Evolutionary conservation across 1,284 basidiomycete genomes (phyloP).

Genomic region (Austroboletus niveus): DNA sequence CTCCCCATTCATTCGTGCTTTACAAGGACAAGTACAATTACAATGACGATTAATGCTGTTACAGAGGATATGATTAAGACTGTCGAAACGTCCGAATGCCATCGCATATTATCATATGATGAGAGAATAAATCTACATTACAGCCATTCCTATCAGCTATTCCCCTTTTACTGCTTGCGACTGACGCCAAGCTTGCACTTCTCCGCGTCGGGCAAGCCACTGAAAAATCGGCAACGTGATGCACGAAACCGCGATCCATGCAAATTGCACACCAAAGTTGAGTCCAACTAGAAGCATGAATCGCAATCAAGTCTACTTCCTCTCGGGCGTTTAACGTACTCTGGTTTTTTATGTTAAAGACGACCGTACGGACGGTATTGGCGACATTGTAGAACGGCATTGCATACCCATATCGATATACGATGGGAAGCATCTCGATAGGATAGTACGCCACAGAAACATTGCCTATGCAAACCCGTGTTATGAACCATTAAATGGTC

Average conservation of each 20-base stretch:
- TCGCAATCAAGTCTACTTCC: conserved; percentile 2
- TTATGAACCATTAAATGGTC: neutral
- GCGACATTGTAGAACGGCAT: conserved; percentile 74
- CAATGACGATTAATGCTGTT: conserved; percentile 12
- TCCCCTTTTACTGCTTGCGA: conserved; percentile 14
- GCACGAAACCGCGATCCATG: conserved; percentile 53
- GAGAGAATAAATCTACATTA: neutral
- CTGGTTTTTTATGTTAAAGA: conserved; percentile 67
- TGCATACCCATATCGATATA: conserved; percentile 68
- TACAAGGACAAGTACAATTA: conserved; percentile 11
- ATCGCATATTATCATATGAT: neutral
- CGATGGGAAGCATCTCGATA: conserved; percentile 60
- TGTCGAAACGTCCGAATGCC: neutral
- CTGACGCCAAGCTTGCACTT: conserved; percentile 25
- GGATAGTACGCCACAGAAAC: conserved; percentile 66
- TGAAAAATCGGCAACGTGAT: conserved; percentile 51
- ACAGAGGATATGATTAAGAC: neutral
- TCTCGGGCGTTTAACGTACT: conserved; percentile 35
- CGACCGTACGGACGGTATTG: conserved; percentile 56
- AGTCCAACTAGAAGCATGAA: conserved; percentile 43
- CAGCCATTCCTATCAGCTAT: neutral
- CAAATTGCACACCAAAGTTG: conserved; percentile 59
- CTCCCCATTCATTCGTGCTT: conserved; percentile 23
- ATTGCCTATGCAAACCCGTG: conserved; percentile 45
- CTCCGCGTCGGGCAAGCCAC: conserved; percentile 34